Percentiles rank a stretch among this genome's conserved stretches.
These are phyloP conservation scores for Penstemon barbatus DNA, from an alignment of 257 asterid genomes.

Conservation along the genomic window DNA sequence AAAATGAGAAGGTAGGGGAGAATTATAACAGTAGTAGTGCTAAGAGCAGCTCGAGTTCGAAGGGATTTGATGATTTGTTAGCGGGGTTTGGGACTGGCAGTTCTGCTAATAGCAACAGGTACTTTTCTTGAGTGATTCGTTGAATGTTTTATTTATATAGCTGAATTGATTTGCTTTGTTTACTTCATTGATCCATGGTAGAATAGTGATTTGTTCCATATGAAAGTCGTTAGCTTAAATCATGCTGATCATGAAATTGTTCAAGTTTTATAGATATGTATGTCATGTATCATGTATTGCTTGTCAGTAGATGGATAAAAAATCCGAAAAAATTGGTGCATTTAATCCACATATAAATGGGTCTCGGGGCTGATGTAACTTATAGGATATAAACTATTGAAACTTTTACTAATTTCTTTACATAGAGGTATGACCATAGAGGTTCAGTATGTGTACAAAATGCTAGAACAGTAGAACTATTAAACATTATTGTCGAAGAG, in stretches of 20 bases:
- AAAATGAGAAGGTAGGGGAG: background rate
- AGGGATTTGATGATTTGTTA: slow-evolving; percentile 73
- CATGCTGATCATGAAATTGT: background rate
- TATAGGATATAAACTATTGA: background rate
- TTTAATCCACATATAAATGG: slow-evolving; percentile 5
- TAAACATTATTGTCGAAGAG: background rate
- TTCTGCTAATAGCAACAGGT: slow-evolving; percentile 67
- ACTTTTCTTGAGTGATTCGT: background rate
- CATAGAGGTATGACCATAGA: background rate
- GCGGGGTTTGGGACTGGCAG: slow-evolving; percentile 64
- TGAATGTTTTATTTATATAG: background rate
- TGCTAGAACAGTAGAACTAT: background rate
- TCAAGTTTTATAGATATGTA: slow-evolving; percentile 2
- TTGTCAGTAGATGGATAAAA: background rate
- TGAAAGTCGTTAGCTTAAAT: background rate
- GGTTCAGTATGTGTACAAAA: slow-evolving; percentile 1
- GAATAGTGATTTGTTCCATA: slow-evolving; percentile 11
- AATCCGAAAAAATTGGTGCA: background rate
- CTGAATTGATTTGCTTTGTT: slow-evolving; percentile 13
- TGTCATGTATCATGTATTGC: background rate
- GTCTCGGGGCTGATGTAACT: background rate
- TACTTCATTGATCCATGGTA: slow-evolving; percentile 19
- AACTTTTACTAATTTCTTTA: background rate
- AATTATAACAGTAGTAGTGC: slow-evolving; percentile 28
- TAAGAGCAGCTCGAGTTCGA: slow-evolving; percentile 46